Evolutionary conservation across 2,329 filamentous ascomycete species (phyloP).

Genomic region (Beauveria bassiana): DNA sequence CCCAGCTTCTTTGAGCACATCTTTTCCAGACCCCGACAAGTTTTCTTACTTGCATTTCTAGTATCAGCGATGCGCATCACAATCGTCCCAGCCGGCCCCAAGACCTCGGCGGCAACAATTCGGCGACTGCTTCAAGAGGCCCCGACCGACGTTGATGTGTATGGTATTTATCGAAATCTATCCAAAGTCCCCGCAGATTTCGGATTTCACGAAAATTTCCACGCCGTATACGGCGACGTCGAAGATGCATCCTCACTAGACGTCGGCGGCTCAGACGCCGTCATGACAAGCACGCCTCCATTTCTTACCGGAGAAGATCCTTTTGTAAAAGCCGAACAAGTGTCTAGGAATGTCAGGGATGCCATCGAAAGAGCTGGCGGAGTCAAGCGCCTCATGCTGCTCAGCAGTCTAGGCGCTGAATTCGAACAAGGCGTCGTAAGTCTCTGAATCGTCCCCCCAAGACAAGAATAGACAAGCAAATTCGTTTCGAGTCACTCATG

Average conservation of each 20-base stretch:
- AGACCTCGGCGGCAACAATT: slow-evolving; percentile 19
- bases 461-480: too few species aligned
- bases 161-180: slow-evolving; percentile 18
- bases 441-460: neutral
- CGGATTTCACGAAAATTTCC: slow-evolving; percentile 15
- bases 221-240: slow-evolving; percentile 19
- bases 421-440: slow-evolving; percentile 24
- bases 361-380: slow-evolving; percentile 18
- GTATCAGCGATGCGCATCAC: slow-evolving; percentile 17
- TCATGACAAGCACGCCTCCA: slow-evolving; percentile 20
- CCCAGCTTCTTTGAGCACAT: neutral
- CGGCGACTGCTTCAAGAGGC: slow-evolving; percentile 17
- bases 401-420: slow-evolving; percentile 27
- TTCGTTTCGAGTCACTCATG: neutral
- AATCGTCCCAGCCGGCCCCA: slow-evolving; percentile 19
- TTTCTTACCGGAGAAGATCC: slow-evolving; percentile 14
- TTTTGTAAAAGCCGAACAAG: neutral
- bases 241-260: slow-evolving; percentile 17
- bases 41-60: neutral
- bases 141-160: slow-evolving; percentile 3
- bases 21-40: too few species aligned
- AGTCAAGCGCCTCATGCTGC: slow-evolving; percentile 24
- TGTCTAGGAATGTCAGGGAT: slow-evolving; percentile 19
- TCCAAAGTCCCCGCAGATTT: slow-evolving; percentile 18
- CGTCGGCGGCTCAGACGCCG: slow-evolving; percentile 17